These are phyloP conservation scores for Entonaema liquescens DNA, from an alignment of 495 filamentous ascomycete species.

Conservation along the genomic window DNA sequence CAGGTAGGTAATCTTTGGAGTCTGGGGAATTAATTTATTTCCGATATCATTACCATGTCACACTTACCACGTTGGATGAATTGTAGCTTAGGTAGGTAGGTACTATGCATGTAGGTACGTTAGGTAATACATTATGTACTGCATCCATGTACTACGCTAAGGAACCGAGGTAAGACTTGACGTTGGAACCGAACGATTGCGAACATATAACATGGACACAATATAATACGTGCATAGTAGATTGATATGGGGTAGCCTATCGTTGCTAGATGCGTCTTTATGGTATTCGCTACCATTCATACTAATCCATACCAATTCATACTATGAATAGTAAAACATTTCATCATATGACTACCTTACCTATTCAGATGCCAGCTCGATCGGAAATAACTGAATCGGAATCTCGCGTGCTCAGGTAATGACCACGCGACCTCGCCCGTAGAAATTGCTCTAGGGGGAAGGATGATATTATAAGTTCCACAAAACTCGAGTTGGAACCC, in stretches of 20 bases:
- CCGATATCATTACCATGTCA: neutral
- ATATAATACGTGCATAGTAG: too few species aligned
- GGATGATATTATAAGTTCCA: slow-evolving; percentile 6
- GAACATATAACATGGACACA: neutral
- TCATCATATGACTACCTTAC: slow-evolving; percentile 21
- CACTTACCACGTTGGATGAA: neutral
- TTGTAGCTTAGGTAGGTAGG: neutral
- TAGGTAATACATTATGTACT: too few species aligned
- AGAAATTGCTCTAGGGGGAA: slow-evolving; percentile 5
- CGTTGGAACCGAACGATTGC: neutral
- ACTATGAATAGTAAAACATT: neutral
- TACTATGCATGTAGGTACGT: neutral
- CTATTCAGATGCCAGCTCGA: neutral
- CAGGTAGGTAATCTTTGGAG: slow-evolving; percentile 12
- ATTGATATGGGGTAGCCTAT: too few species aligned
- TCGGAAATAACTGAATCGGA: slow-evolving; percentile 7
- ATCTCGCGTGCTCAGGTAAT: slow-evolving; percentile 29
- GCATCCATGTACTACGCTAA: neutral
- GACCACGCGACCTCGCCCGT: neutral
- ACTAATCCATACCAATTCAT: too few species aligned
- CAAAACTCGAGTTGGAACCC: slow-evolving; percentile 7
- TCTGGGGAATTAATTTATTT: slow-evolving; percentile 26
- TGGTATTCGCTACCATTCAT: too few species aligned
- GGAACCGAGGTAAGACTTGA: neutral
- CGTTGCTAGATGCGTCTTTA: too few species aligned